These are phyloP conservation scores for Nicotiana otophora DNA, from an alignment of 257 asterid species.

Conservation along the genomic window DNA sequence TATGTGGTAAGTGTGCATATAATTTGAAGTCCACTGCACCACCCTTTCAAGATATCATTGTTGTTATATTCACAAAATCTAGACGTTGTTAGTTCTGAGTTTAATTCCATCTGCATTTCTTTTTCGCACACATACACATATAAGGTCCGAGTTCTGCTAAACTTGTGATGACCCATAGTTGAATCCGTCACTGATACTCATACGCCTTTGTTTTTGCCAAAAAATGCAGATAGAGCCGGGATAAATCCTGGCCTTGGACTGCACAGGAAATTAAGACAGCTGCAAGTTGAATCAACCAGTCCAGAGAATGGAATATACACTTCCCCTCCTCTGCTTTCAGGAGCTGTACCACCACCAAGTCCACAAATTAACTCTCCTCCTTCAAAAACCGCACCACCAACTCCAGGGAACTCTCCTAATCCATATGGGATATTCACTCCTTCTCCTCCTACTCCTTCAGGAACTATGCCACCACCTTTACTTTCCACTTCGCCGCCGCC, in stretches of 20 bases:
- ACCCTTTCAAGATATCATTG: background rate
- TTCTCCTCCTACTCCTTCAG: background rate
- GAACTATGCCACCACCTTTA: background rate
- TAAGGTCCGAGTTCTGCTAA: background rate
- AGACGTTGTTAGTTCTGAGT: background rate
- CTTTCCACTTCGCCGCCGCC: background rate
- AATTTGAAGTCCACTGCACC: no score
- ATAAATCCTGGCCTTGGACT: background rate
- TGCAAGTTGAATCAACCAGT: conserved; percentile 7
- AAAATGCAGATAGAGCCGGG: background rate
- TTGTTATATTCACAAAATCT: background rate
- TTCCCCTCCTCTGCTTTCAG: background rate
- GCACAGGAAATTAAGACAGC: background rate
- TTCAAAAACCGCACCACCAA: no score
- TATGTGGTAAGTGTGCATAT: background rate
- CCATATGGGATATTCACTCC: background rate
- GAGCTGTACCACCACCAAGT: background rate
- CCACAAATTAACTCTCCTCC: conserved; percentile 7
- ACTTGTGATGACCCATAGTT: background rate
- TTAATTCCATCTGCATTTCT: background rate
- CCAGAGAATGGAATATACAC: background rate
- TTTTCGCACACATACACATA: no score
- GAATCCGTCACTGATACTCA: background rate
- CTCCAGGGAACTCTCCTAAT: no score
- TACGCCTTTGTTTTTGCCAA: background rate